Base-by-base conservation (phyloP, 768 basidiomycete genomes). In the Nidularia sp. region DNA sequence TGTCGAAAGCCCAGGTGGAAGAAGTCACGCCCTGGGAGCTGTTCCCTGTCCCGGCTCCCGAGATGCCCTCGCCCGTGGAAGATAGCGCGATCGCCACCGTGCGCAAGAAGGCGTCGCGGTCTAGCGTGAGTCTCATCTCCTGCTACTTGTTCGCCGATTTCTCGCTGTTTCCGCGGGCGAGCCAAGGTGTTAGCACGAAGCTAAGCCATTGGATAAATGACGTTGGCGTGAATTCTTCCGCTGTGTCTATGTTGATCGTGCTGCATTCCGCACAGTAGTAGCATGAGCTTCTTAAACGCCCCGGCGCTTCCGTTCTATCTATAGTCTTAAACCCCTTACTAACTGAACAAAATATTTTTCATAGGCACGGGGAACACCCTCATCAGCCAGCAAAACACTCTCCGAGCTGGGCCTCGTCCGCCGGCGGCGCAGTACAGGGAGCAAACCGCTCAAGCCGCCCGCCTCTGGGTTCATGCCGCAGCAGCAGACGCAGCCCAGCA, bases 11-110 rank as follows among this genome's bases (percentile, higher is more conserved):
- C 5, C 62, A 63, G 52, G 56, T 66, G 6, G 65, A 66, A 49
- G 63, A 69, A 43, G 67, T 70, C 12, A 56, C 61, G 49, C 69
- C 69, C 54, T 73, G 71, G 71, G 71, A 73, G 58, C 48, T 68
- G 49, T 60, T 41, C 39, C 39, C 39, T 5, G 39, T 18, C 10
- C 39, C 39, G 10, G 39, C 39, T 3, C 39, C 39, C 3, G 15
- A 10, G 15, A 10, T 18, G 39, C 12, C 10, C 12, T 12, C 10
- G 39, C 12, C 10, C 3, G 15, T 45, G 50, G 43, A 56, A 52
- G 43, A 31, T 41, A 18, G 15, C 39, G 39, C 39, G 15, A 18
- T 3, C 39, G 39, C 12, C 10, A 41, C 39, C 3, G 39, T 41
- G 39, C 10, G 15, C 12, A 41, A 41, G 39, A 41, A 41, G 5